Base-by-base conservation (phyloP, 768 basidiomycete genomes). In the Hypholoma sublateritium region DNA sequence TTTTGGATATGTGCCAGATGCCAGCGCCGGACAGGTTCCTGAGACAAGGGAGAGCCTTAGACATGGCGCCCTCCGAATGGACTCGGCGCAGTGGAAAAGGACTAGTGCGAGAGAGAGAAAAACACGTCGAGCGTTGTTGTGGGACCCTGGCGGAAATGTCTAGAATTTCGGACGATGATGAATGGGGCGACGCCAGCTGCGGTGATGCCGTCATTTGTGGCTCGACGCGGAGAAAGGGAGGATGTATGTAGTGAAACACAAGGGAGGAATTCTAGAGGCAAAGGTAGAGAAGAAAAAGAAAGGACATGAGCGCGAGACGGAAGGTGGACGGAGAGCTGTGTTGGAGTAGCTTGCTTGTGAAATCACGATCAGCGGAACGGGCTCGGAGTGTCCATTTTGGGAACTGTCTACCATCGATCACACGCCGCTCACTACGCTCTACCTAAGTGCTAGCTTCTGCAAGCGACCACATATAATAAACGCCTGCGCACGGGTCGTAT, bases 401-500 rank as follows among this genome's bases (percentile, higher is more conserved):
- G 50, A 50, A 43, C 32, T 48, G 41, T 55, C 36, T 53, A 47
- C 56, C 54, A 54, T 56, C 58, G 56, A 62, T 62, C 58, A 62
- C 55, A 50, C 46, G 32, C 28, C 41, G 37, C 49, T 39, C 25
- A 56, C 34, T 55, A 46, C 32, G 46, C 32, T 36, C 36, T 49
- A 42, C 42, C 41, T 59, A 48, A 41, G 49, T 50, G 35, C 28
- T 49, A 25, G 56, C 56, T 22, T 68, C 63, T 25, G 85, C 82
- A 54, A 92, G 75, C 2, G 88, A 82, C 92, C 92, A 95, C 90
- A 93, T 93, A 71, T 91, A 93, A 70, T 88, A 93, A 21, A 91
- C 88, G 50, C 82, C 88, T 89, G 60, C 34, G 45, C 49, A 42
- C 45, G 36, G 46, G 39, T 5, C 35, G 36, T 34, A 50, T 52